Percentiles rank a stretch among this genome's conserved stretches.
phyloP scores from a whole-genome alignment of 192 early-diverging fungal genomes.

The Coemansia sp. region DNA sequence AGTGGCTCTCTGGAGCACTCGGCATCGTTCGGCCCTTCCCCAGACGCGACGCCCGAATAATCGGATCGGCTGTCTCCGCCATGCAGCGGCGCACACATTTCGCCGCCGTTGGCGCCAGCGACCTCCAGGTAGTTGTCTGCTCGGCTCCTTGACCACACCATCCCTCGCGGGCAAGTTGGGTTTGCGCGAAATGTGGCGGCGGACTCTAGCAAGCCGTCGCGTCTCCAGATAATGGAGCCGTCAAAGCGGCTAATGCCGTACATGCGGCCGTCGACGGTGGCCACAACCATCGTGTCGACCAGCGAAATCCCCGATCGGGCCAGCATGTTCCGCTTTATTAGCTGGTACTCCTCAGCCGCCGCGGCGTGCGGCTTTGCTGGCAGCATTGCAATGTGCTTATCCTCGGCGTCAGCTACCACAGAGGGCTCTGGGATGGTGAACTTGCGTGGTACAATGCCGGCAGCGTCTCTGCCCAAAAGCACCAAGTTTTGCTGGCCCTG shows the following conservation, averaged over 20 bases:
- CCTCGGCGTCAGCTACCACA: constrained; percentile 46
- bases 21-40: not conserved
- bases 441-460: constrained; percentile 48
- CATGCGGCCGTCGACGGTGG: constrained; percentile 50
- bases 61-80: not conserved
- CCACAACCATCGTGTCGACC: constrained; percentile 47
- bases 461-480: constrained; percentile 29
- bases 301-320: constrained; percentile 36
- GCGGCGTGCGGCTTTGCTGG: constrained; percentile 37
- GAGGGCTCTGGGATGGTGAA: constrained; percentile 53
- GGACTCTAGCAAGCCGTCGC: constrained; percentile 24
- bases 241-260: constrained; percentile 46
- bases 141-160: constrained; percentile 39
- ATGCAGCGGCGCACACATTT: not conserved
- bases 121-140: not conserved
- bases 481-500: constrained; percentile 8
- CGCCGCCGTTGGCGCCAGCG: not conserved
- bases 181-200: constrained; percentile 3
- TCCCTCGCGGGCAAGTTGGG: constrained; percentile 20
- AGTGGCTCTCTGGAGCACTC: not conserved
- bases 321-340: constrained; percentile 39
- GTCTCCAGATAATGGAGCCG: constrained; percentile 51
- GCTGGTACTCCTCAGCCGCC: constrained; percentile 27
- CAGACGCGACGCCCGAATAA: not conserved
- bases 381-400: constrained; percentile 45